phyloP scores from a whole-genome alignment of 2,329 filamentous ascomycete genomes.

The Coniella vitis region DNA sequence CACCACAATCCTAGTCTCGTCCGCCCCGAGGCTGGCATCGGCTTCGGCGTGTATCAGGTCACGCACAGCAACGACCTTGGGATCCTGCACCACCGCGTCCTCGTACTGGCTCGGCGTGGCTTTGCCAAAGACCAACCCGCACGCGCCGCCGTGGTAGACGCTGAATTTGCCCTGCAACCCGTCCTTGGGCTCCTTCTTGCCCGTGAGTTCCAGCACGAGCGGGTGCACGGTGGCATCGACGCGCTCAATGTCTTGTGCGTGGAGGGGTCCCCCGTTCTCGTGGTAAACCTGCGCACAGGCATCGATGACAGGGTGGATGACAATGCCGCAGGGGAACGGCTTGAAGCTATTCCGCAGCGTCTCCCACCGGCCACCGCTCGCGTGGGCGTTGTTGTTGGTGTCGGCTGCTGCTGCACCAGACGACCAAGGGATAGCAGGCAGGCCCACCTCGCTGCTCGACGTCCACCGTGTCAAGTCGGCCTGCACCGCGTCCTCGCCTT shows the following conservation, averaged over 20 bases:
- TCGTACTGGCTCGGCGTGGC: slow-evolving; percentile 45
- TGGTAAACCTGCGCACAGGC: slow-evolving; percentile 39
- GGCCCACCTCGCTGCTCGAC: slow-evolving; percentile 20
- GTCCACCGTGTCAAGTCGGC: slow-evolving; percentile 21
- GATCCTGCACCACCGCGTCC: slow-evolving; percentile 37
- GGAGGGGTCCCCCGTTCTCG: slow-evolving; percentile 25
- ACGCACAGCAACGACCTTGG: slow-evolving; percentile 33
- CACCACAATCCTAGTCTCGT: slow-evolving; percentile 26
- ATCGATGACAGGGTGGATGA: slow-evolving; percentile 50
- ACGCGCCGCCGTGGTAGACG: slow-evolving; percentile 46
- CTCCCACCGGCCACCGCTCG: slow-evolving; percentile 38
- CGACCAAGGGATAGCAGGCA: background rate
- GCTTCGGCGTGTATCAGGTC: slow-evolving; percentile 37
- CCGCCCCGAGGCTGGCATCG: slow-evolving; percentile 32
- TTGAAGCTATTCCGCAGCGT: slow-evolving; percentile 48
- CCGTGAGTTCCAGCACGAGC: slow-evolving; percentile 45
- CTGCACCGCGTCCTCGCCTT: slow-evolving; percentile 29
- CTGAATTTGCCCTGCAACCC: slow-evolving; percentile 49
- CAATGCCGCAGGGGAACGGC: slow-evolving; percentile 50
- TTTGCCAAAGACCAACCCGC: slow-evolving; percentile 43
- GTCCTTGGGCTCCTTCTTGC: slow-evolving; percentile 40
- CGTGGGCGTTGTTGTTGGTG: no score
- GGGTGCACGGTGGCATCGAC: slow-evolving; percentile 42
- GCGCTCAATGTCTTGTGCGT: slow-evolving; percentile 27
- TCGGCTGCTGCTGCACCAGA: no score